Evolutionary conservation across 164 flowering plant species (phyloP).

Genomic region (Vitis vinifera): ASM3070453v1 NC_081812.1:23743501-23744000

Average conservation of each 20-base stretch:
- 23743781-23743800: conserved; percentile 61
- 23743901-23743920: too few relatives aligned
- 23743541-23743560: conserved; percentile 32
- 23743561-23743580: conserved; percentile 47
- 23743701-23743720: conserved; percentile 68
- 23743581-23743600: conserved; percentile 53
- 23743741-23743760: conserved; percentile 75
- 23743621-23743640: conserved; percentile 46
- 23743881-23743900: neutral
- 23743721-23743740: conserved; percentile 64
- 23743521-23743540: conserved; percentile 53
- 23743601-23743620: conserved; percentile 43
- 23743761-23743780: conserved; percentile 68
- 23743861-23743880: too few relatives aligned
- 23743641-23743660: conserved; percentile 55
- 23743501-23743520: conserved; percentile 4
- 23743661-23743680: conserved; percentile 74
- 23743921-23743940: too few relatives aligned
- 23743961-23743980: too few relatives aligned
- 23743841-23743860: too few relatives aligned
- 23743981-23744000: too few relatives aligned
- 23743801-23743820: neutral
- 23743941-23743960: too few relatives aligned
- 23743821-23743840: neutral
- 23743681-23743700: conserved; percentile 59